A percentile compares a stretch with the other conserved stretches of the same genome.
Evolutionary conservation across 441 rosid genomes (phyloP).

Genomic region (Euphorbia neoarborescens): DNA sequence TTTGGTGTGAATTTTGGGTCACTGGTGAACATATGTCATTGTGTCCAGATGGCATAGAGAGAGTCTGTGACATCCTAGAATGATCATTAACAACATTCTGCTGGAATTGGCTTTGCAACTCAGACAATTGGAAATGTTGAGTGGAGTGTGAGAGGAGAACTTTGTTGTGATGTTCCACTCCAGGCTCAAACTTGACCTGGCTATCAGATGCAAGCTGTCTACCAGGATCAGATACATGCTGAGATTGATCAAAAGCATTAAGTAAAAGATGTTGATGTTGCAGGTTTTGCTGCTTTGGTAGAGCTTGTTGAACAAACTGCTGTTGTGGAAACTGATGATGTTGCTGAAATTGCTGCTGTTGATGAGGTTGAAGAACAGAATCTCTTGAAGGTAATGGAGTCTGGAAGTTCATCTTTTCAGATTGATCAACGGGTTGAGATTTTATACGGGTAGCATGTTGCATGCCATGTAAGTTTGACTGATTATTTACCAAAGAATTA

Average conservation of each 20-base stretch:
- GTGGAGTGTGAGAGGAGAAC: slow-evolving; percentile 54
- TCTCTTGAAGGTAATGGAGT: slow-evolving; percentile 39
- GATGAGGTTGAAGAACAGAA: slow-evolving; percentile 51
- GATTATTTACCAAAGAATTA: slow-evolving; percentile 48
- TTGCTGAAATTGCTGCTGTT: slow-evolving; percentile 67
- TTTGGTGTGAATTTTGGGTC: slow-evolving; percentile 59
- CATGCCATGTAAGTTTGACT: slow-evolving; percentile 38
- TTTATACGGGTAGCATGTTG: slow-evolving; percentile 46
- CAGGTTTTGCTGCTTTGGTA: slow-evolving; percentile 60
- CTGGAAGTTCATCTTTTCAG: slow-evolving; percentile 50
- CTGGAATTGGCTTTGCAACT: slow-evolving; percentile 66
- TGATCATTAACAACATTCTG: slow-evolving; percentile 53
- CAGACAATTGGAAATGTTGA: slow-evolving; percentile 57
- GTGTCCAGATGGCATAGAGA: slow-evolving; percentile 43
- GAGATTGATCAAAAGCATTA: slow-evolving; percentile 56
- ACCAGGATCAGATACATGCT: slow-evolving; percentile 45
- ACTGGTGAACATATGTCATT: slow-evolving; percentile 44
- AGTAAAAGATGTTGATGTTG: slow-evolving; percentile 52
- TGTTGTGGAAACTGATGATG: slow-evolving; percentile 64
- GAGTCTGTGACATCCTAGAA: slow-evolving; percentile 39
- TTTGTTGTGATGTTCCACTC: slow-evolving; percentile 55
- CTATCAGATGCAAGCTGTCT: too few species aligned
- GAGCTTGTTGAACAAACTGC: slow-evolving; percentile 57
- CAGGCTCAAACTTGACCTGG: slow-evolving; percentile 78
- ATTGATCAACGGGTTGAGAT: slow-evolving; percentile 39